Base-by-base conservation (phyloP, 2,329 filamentous ascomycete genomes). In the Colletotrichum incanum region DNA sequence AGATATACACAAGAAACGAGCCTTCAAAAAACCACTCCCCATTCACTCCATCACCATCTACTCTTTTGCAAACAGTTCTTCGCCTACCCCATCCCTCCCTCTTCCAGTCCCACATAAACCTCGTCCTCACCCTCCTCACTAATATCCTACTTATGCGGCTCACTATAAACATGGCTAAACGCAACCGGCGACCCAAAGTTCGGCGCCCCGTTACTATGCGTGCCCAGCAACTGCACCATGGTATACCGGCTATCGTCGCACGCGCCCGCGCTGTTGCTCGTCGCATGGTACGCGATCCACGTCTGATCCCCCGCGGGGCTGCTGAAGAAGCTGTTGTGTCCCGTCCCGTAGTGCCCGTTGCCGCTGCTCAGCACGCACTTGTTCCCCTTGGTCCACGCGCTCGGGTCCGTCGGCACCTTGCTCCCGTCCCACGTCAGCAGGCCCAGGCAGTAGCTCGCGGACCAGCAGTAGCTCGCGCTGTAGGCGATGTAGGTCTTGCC, bases 241-340 rank as follows among this genome's bases (percentile, higher is more conserved):
- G 88, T 87, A 73, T 89, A 90, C 55, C 89, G 78, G 3, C 82
- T 86, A 2, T 86, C 83, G 71, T 89, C 87, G 66, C 88, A 90
- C 2, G 85, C 83, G 1, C 88, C 88, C 0, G 78, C 79, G 5
- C 80, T 79, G 65, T 84, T 86, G 1, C 82, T 79, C 0, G 87
- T 89, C 0, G 88, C 88, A 75, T 90, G 88, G 77, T 88, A 90
- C 0, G 87, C 85, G 58, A 87, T 89, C 85, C 85, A 90, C 8
- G 84, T 86, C 78, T 90, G 83, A 0, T 80, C 84, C 1, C 83
- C 86, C 73, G 90, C 87, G 0, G 88, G 88, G 69, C 86, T 89
- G 43, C 78, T 80, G 79, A 91, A 90, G 82, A 91, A 90, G 2
- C 86, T 87, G 73, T 90, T 90, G 71, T 90, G 87, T 0, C 87